phyloP scores from a whole-genome alignment of 208 protist species.

The Perkinsela sp. region DNA sequence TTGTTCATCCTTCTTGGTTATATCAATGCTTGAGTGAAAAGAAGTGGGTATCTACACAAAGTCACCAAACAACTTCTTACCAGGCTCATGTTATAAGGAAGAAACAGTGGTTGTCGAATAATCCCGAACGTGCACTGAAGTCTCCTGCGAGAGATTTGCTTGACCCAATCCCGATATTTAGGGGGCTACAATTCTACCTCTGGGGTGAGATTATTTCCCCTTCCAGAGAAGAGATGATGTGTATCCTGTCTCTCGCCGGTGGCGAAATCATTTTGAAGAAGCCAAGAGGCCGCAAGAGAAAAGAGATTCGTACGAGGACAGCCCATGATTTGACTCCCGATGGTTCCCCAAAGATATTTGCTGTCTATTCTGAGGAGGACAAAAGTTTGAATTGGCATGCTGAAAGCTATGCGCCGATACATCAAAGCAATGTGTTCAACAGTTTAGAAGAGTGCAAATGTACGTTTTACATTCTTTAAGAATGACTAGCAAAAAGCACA shows the following conservation, averaged over 20 bases:
- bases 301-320: too few species aligned
- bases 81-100: not conserved
- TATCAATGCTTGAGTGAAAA: not conserved
- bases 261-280: too few species aligned
- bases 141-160: not conserved
- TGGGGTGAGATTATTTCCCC: too few species aligned
- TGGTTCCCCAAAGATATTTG: not conserved
- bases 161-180: not conserved
- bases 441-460: not conserved
- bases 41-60: not conserved
- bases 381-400: not conserved
- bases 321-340: too few species aligned
- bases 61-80: not conserved
- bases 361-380: not conserved
- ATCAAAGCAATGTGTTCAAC: not conserved
- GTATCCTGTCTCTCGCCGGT: too few species aligned
- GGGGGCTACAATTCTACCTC: not conserved
- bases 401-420: not conserved
- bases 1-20: not conserved
- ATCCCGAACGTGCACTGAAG: too few species aligned
- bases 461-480: slow-evolving; percentile 1
- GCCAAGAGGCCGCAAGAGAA: too few species aligned
- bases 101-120: not conserved
- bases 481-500: too few species aligned
- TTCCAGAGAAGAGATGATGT: too few species aligned